phyloP scores from a whole-genome alignment of 2,329 filamentous ascomycete genomes.

The Colletotrichum caudatum region DNA sequence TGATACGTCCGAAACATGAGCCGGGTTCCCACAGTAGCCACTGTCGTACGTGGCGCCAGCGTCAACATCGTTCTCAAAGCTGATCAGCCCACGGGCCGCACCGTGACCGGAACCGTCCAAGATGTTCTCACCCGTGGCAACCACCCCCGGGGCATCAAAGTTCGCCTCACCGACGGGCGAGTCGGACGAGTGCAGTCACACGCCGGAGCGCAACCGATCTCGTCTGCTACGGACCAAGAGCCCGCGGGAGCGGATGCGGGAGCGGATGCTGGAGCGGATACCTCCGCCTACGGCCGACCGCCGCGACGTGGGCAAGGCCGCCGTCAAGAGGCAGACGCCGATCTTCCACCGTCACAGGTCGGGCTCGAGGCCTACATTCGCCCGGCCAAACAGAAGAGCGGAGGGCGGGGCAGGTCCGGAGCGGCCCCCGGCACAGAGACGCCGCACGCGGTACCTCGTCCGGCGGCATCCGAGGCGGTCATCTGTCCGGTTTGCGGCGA shows the following conservation, averaged over 20 bases:
- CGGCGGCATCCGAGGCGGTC: conserved; percentile 40
- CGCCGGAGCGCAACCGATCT: conserved; percentile 45
- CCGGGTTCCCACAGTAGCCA: conserved; percentile 58
- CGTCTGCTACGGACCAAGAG: conserved; percentile 27
- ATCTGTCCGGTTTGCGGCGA: conserved; percentile 74
- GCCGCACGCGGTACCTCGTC: not conserved
- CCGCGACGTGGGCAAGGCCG: conserved; percentile 23
- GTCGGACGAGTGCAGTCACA: conserved; percentile 80
- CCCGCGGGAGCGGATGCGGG: conserved; percentile 3
- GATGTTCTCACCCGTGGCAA: conserved; percentile 79
- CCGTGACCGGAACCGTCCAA: conserved; percentile 74
- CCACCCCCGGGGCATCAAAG: conserved; percentile 84
- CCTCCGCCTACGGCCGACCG: not conserved
- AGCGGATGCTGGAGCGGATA: no score
- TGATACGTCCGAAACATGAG: conserved; percentile 37
- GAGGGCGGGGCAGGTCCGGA: not conserved
- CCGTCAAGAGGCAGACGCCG: conserved; percentile 39
- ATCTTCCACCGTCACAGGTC: conserved; percentile 15
- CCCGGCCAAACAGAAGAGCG: conserved; percentile 43
- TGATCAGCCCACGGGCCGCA: conserved; percentile 79
- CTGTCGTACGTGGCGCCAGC: conserved; percentile 70
- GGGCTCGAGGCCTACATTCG: conserved; percentile 65
- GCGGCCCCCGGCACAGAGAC: not conserved
- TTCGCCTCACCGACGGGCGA: conserved; percentile 76
- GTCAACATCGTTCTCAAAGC: conserved; percentile 82